Evolutionary conservation across 306 rosid genomes (phyloP).

Genomic region (Vigna unguiculata): DNA sequence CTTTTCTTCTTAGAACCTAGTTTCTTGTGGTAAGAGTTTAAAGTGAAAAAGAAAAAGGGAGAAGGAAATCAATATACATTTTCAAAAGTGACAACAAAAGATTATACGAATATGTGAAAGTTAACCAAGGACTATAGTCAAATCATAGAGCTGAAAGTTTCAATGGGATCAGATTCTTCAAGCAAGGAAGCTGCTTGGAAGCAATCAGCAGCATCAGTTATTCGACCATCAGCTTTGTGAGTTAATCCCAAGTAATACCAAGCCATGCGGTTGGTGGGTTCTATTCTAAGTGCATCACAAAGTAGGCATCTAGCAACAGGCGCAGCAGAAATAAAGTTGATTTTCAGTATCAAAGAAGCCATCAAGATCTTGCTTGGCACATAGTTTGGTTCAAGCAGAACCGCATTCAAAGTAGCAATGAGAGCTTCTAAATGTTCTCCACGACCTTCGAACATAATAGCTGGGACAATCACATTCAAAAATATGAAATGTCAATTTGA

Average conservation of each 20-base stretch:
- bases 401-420: constrained; percentile 54
- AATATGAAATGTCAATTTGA: constrained; percentile 25
- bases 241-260: constrained; percentile 84
- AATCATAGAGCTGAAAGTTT: constrained; percentile 65
- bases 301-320: constrained; percentile 89
- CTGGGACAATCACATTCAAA: constrained; percentile 54
- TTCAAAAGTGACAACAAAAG: constrained; percentile 22
- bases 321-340: constrained; percentile 60
- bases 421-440: constrained; percentile 73
- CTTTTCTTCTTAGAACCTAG: constrained; percentile 32
- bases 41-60: neutral
- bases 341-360: constrained; percentile 61
- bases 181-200: constrained; percentile 97
- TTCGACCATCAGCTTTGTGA: constrained; percentile 79
- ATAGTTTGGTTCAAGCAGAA: constrained; percentile 63
- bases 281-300: constrained; percentile 84
- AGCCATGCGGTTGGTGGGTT: constrained; percentile 81
- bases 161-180: constrained; percentile 90
- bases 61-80: neutral
- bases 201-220: constrained; percentile 84
- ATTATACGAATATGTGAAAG: constrained; percentile 22
- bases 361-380: constrained; percentile 81
- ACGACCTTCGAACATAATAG: constrained; percentile 66
- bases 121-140: constrained; percentile 44
- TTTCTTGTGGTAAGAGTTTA: constrained; percentile 18